Conservation (phyloP, 129 eudicot genomes). For the Silybum marianum region DNA sequence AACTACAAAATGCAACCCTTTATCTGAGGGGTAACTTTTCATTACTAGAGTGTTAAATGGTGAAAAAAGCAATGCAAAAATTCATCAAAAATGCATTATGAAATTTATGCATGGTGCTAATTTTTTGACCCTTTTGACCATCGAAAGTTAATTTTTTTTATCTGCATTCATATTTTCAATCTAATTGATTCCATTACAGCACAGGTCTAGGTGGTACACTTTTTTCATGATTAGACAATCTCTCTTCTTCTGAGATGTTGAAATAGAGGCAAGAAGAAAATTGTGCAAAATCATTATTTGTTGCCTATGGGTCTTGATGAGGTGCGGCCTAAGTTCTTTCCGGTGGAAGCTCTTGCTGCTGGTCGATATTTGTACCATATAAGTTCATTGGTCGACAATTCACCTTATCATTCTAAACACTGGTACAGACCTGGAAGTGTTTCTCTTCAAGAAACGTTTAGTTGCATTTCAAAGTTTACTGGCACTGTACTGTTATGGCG, state of each 20-base stretch:
- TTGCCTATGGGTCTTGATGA: conserved; percentile 52
- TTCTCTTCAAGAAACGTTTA: conserved; percentile 66
- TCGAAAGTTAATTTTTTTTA: background rate
- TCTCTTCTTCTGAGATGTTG: conserved; percentile 6
- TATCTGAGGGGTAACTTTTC: background rate
- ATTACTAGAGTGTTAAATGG: background rate
- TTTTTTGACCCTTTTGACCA: background rate
- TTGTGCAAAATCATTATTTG: conserved; percentile 30
- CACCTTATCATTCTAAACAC: conserved; percentile 45
- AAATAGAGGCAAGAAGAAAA: background rate
- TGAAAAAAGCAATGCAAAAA: background rate
- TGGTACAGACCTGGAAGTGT: conserved; percentile 52
- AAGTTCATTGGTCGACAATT: conserved; percentile 58
- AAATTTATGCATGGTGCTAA: background rate
- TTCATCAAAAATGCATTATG: background rate
- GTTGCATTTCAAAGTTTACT: conserved; percentile 60
- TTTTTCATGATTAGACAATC: background rate
- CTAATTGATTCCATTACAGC: conserved; percentile 32
- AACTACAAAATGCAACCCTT: background rate
- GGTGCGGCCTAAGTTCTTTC: conserved; percentile 43
- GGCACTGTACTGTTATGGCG: conserved; percentile 57
- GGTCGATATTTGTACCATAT: conserved; percentile 48
- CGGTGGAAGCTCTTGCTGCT: conserved; percentile 57
- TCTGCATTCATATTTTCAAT: background rate
- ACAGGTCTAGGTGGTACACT: conserved; percentile 36